Base-by-base conservation (phyloP, 345 rosid genomes). In the Gossypium mustelinum region DNA sequence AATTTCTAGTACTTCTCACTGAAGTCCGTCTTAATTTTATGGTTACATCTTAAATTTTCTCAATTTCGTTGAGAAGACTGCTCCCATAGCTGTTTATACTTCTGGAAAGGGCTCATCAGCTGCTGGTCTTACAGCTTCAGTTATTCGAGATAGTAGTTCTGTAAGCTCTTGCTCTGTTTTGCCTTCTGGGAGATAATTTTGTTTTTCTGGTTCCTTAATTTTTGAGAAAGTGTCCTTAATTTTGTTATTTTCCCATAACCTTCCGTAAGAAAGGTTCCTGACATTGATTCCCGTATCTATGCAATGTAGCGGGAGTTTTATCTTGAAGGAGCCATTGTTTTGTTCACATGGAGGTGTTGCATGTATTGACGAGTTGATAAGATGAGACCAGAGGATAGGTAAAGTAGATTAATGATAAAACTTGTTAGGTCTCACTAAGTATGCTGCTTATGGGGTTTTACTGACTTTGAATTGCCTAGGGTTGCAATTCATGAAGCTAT, bases 401-500 rank as follows among this genome's bases (percentile, higher is more conserved):
- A 89, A 76, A 17, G 73, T 18, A 11, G 45, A 74, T 58, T 74
- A 65, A 17, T 56, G 24, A 24, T 66, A 9, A 67, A 52, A 7
- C 11, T 20, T 57, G 29, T 16, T 22, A 24, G 20, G 34, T 58
- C 34, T 77, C 68, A 7, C 43, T 45, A 11, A 34, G 14, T 72
- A 54, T 73, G 56, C 14, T 60, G 16, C 34, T 54, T 56, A n/a
- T n/a, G 58, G 43, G 52, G 60, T 59, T 64, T 80, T 51, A 9
- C 56, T 3, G 34, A 29, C 14, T 41, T 69, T 39, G 69, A 62
- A 75, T 73, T 61, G 64, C 64, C 34, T 82, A 94, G 99, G 84
- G 98, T 94, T 82, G 97, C 99, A 77, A 94, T 94, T 78, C 99
- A 94, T 79, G 99, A 94, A 87, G 98, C 99, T 51, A 94, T 94